These are phyloP conservation scores for Yamadazyma aaseri DNA, from an alignment of 1,139 yeast genomes.

Conservation along the genomic window DNA sequence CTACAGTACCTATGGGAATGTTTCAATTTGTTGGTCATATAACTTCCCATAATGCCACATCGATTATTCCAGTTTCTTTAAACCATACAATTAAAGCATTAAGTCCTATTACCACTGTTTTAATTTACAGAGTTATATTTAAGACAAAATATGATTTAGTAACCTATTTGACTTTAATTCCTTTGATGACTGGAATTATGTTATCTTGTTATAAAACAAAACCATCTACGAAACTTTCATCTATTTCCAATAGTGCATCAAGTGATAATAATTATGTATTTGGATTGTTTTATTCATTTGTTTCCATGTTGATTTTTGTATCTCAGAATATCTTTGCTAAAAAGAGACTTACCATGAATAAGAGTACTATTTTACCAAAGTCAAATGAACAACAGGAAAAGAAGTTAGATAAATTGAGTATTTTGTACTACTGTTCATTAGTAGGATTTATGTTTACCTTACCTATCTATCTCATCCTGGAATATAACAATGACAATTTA, in stretches of 20 bases:
- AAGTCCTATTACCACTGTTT: constrained; percentile 85
- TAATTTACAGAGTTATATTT: constrained; percentile 65
- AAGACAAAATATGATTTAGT: constrained; percentile 53
- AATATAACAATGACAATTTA: constrained; percentile 42
- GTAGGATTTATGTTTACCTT: constrained; percentile 77
- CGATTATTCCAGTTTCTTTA: constrained; percentile 82
- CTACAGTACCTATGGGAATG: constrained; percentile 89
- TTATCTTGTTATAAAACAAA: constrained; percentile 64
- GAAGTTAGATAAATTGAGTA: constrained; percentile 77
- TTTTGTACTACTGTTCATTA: constrained; percentile 78
- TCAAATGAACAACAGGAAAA: constrained; percentile 22
- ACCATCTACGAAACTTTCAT: not conserved
- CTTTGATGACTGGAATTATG: constrained; percentile 81
- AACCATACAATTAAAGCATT: constrained; percentile 91
- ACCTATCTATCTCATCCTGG: constrained; percentile 74
- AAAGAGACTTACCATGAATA: constrained; percentile 59
- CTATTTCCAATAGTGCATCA: not conserved
- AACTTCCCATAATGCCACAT: constrained; percentile 85
- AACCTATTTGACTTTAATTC: constrained; percentile 76
- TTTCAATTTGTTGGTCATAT: constrained; percentile 92
- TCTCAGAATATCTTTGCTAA: constrained; percentile 91
- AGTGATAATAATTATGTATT: constrained; percentile 28
- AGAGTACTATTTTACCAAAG: constrained; percentile 20
- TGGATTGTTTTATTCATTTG: constrained; percentile 74
- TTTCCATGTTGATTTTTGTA: constrained; percentile 85